Evolutionary conservation across 1,284 basidiomycete genomes (phyloP).

Genomic region (Leccinum pachyderme): DNA sequence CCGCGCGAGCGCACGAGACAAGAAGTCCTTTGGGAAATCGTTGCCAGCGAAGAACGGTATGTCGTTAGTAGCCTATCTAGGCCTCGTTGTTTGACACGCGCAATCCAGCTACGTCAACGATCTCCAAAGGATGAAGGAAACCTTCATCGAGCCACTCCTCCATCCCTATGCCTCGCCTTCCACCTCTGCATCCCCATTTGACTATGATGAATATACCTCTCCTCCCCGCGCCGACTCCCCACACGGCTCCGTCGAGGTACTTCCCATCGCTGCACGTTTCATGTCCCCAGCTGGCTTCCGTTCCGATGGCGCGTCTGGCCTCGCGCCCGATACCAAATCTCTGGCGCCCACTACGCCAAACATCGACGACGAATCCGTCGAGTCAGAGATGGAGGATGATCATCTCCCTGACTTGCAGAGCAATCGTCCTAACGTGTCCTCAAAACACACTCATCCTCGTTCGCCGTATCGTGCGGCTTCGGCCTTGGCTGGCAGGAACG

Average conservation of each 20-base stretch:
- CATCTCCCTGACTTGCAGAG: slow-evolving; percentile 43
- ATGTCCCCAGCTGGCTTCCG: slow-evolving; percentile 69
- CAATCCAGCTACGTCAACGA: slow-evolving; percentile 83
- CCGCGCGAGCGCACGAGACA: slow-evolving; percentile 92
- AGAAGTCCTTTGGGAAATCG: slow-evolving; percentile 98
- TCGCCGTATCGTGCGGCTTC: slow-evolving; percentile 69
- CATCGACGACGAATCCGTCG: slow-evolving; percentile 69
- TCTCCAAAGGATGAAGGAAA: slow-evolving; percentile 87
- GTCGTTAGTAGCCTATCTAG: slow-evolving; percentile 30
- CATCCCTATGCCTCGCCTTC: slow-evolving; percentile 66
- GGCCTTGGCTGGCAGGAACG: slow-evolving; percentile 40
- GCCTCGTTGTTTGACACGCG: slow-evolving; percentile 12
- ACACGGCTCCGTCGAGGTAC: slow-evolving; percentile 68
- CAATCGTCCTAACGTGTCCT: slow-evolving; percentile 40
- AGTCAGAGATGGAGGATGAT: slow-evolving; percentile 68
- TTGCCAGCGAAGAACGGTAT: slow-evolving; percentile 93
- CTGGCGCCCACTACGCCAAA: slow-evolving; percentile 45
- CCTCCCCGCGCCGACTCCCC: slow-evolving; percentile 50
- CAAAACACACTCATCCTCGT: slow-evolving; percentile 67
- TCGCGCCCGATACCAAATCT: slow-evolving; percentile 42
- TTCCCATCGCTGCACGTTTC: slow-evolving; percentile 90
- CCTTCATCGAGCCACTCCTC: slow-evolving; percentile 87
- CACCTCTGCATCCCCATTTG: slow-evolving; percentile 54
- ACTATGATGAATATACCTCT: slow-evolving; percentile 58
- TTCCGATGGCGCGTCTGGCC: slow-evolving; percentile 43